Base-by-base conservation (phyloP, 768 basidiomycete species). In the Candolleomyces eurysporus region DNA sequence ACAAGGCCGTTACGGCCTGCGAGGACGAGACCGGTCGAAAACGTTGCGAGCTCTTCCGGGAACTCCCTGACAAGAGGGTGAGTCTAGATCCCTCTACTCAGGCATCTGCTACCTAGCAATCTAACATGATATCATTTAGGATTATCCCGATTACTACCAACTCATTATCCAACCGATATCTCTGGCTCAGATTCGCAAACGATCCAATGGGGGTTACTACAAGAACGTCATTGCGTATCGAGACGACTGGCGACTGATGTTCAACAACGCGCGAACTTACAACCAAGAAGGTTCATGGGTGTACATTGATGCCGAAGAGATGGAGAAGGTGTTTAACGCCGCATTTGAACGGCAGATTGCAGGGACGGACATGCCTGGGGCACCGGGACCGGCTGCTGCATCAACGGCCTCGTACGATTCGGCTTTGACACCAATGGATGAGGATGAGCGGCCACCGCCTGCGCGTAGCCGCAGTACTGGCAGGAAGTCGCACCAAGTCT, bases 261-360 rank as follows among this genome's bases (percentile, higher is more conserved):
- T 96, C 74, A 83, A 86, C 73, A 98, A 98, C 68, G 96, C 96
- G 5, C 84, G 91, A 67, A 91, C 86, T 48, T 98, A 94, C 80
- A 98, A 98, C 72, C 89, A 91, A 73, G 94, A 96, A 74, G 94
- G 91, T 1, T 96, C 94, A 0, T 94, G 92, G 91, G 94, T 97
- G 42, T 96, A 95, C 74, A 81, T 91, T 62, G 94, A 96, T 63
- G 95, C 96, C 8, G 91, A 93, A 53, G 92, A 94, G 77, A 93
- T 96, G 91, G 91, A 96, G 76, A 91, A 90, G 70, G 87, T 88
- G 53, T 94, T 96, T 71, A 83, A 90, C 62, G 79, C 85, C 30
- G 78, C 88, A 9, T 93, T 88, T 68, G 82, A 86, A 48, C 83
- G 83, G 40, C 74, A 79, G 55, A 87, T 89, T 49, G 78, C 75